Conservation (phyloP, 1,284 basidiomycete genomes). For the Fomitopsis betulina region DNA sequence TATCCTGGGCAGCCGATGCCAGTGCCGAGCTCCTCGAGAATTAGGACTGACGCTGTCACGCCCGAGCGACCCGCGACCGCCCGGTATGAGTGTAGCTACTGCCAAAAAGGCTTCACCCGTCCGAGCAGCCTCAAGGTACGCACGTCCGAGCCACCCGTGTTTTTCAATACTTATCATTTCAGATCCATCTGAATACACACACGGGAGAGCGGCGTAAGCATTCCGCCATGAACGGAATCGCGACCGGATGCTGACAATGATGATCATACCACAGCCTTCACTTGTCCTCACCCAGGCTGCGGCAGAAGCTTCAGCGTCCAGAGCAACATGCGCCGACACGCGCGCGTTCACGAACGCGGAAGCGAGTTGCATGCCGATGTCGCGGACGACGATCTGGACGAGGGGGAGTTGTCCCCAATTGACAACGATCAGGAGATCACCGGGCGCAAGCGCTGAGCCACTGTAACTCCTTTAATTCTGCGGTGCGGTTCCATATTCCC, state of each 20-base stretch:
- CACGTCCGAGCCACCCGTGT: constrained; percentile 1
- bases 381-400: constrained; percentile 22
- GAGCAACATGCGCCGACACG: constrained; percentile 84
- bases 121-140: constrained; percentile 76
- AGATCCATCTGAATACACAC: constrained; percentile 84
- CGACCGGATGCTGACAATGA: constrained; percentile 9
- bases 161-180: constrained; percentile 10
- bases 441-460: constrained; percentile 9
- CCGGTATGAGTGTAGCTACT: constrained; percentile 75
- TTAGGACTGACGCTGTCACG: constrained; percentile 14
- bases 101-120: constrained; percentile 75
- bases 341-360: constrained; percentile 56
- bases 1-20: constrained; percentile 13
- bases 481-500: background rate
- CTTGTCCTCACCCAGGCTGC: constrained; percentile 70
- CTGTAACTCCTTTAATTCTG: background rate
- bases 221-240: background rate
- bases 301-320: constrained; percentile 80
- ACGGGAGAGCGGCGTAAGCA: constrained; percentile 80
- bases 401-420: constrained; percentile 13
- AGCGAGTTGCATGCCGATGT: constrained; percentile 19
- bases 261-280: constrained; percentile 49
- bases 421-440: background rate
- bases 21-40: constrained; percentile 13
- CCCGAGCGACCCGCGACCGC: constrained; percentile 28